Evolutionary conservation across 129 eudicot species (phyloP), one percentile per base, ranked within the genome.

Genomic region (Glebionis coronaria): DNA sequence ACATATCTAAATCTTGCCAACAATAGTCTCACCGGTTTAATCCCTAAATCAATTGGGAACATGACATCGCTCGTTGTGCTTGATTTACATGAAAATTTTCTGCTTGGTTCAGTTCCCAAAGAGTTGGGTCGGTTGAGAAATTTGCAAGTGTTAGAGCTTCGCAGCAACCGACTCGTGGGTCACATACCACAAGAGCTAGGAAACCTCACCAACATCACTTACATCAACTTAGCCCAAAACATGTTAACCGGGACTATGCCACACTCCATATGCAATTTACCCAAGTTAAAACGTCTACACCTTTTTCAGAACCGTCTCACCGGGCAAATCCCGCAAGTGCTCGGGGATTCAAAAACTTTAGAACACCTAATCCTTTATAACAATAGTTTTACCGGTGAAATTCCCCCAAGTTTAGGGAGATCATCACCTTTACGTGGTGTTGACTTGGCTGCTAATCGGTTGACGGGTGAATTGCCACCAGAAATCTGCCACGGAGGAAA

Each of bases 191-290:
- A 70, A 50, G 97, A 79, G 78, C 80, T 91, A 11, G 95, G 95
- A 15, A 91, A 91, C 77, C 58, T 87, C 56, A 87, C 90, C 0
- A 62, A 71, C 42, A 81, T 87, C 0, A 61, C 28, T 3, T 90
- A 87, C 47, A 55, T 91, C 25, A 96, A 91, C 61, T 61, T 88
- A 70, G 88, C 97, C 0, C 93, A 83, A n/a, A 91, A 91, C 74
- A 64, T 44, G 73, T 72, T 91, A 45, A 79, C 80, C 0, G 95
- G 95, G 2, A 23, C 25, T 23, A 1, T 91, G 31, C 88, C 93
- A 0, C 83, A 73, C 4, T 81, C 86, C 12, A 28, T 91, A 2
- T 85, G 95, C 66, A 78, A 86, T 6, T 85, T 91, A 35, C 95
- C 95, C 0, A 83, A 79, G 21, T 86, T 91, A 12, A 14, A 35